These are phyloP conservation scores for Botrytis paeoniae DNA, from an alignment of 2,329 filamentous ascomycete species.

Conservation along the genomic window DNA sequence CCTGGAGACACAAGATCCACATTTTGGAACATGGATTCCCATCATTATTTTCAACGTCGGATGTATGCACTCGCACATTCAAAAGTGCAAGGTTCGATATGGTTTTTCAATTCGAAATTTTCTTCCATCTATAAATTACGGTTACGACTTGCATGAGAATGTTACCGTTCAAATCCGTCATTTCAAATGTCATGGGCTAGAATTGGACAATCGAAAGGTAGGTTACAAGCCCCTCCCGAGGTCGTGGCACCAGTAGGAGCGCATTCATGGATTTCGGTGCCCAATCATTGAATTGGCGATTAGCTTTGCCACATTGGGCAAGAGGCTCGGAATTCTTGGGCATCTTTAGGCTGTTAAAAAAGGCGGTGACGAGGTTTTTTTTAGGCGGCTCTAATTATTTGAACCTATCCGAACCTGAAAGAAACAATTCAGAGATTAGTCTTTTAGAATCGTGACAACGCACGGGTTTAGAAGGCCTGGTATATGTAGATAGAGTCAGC, in stretches of 20 bases:
- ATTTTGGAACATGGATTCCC: slow-evolving; percentile 12
- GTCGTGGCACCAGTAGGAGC: slow-evolving; percentile 27
- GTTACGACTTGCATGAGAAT: slow-evolving; percentile 16
- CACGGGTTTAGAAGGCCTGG: slow-evolving; percentile 2
- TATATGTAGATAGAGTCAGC: slow-evolving; percentile 21
- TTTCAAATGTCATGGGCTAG: slow-evolving; percentile 11
- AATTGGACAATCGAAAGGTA: slow-evolving; percentile 15
- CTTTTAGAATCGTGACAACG: slow-evolving; percentile 17
- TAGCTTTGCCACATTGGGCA: slow-evolving; percentile 24
- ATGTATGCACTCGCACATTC: neutral
- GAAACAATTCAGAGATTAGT: slow-evolving; percentile 5
- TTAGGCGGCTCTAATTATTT: slow-evolving; percentile 10
- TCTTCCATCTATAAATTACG: slow-evolving; percentile 11
- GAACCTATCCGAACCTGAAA: slow-evolving; percentile 1
- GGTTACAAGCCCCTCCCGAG: slow-evolving; percentile 18
- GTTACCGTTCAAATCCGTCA: neutral
- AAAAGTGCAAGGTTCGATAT: slow-evolving; percentile 15
- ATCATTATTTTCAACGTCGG: neutral
- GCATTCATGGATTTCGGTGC: slow-evolving; percentile 18
- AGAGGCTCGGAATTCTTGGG: slow-evolving; percentile 22
- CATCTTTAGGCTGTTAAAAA: slow-evolving; percentile 20
- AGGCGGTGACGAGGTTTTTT: slow-evolving; percentile 15
- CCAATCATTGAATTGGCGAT: slow-evolving; percentile 22
- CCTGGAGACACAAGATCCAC: slow-evolving; percentile 23
- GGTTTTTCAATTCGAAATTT: slow-evolving; percentile 8